These are phyloP conservation scores for Trichoderma polysporum DNA, from an alignment of 2,329 filamentous ascomycete species.

Conservation along the genomic window DNA sequence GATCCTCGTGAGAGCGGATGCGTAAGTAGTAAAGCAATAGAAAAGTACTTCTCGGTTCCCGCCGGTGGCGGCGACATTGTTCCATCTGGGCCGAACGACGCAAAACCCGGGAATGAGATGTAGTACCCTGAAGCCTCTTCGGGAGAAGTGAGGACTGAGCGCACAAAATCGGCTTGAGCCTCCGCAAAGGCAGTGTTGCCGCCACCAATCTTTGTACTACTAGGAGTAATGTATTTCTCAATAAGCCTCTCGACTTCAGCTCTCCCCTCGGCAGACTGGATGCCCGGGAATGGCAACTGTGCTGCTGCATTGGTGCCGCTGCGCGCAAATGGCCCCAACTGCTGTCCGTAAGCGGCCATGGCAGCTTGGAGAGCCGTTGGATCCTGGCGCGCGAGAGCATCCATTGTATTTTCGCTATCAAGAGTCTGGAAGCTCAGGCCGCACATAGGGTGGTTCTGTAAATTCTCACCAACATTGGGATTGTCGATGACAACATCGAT, in stretches of 20 bases:
- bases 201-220: background rate
- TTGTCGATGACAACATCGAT: constrained; percentile 36
- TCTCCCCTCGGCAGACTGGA: background rate
- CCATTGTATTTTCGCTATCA: constrained; percentile 26
- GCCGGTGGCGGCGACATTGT: constrained; percentile 24
- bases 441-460: constrained; percentile 37
- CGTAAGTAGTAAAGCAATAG: constrained; percentile 55
- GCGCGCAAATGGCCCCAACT: constrained; percentile 14
- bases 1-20: constrained; percentile 61
- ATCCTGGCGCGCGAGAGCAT: constrained; percentile 35
- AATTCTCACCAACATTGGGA: constrained; percentile 40
- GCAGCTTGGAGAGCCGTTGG: constrained; percentile 33
- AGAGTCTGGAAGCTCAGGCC: constrained; percentile 22
- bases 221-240: background rate
- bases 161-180: constrained; percentile 16
- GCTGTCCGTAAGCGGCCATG: constrained; percentile 34
- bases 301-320: constrained; percentile 14
- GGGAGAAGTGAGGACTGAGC: constrained; percentile 8
- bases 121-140: constrained; percentile 9
- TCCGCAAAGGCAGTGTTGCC: background rate
- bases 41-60: constrained; percentile 50
- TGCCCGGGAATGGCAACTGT: constrained; percentile 3
- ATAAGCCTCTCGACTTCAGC: constrained; percentile 15
- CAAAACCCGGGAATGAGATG: constrained; percentile 17
- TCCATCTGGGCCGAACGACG: constrained; percentile 30